These are phyloP conservation scores for Solanum commersonii DNA, from an alignment of 257 asterid genomes.

Conservation along the genomic window DNA sequence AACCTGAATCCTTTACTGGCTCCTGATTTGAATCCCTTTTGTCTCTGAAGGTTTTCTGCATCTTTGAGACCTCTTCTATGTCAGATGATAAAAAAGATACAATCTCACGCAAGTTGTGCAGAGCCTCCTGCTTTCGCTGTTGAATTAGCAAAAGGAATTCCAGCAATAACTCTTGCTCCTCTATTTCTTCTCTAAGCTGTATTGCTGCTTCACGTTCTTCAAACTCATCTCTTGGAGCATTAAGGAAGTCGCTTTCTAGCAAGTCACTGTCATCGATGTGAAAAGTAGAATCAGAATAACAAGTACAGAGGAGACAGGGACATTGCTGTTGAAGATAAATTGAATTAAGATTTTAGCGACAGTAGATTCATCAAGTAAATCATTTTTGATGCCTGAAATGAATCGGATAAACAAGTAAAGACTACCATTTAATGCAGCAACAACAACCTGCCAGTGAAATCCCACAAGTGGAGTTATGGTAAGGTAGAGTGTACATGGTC, in stretches of 20 bases:
- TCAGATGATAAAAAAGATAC: conserved; percentile 66
- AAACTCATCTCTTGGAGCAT: conserved; percentile 60
- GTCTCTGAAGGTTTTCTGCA: conserved; percentile 37
- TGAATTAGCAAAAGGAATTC: conserved; percentile 69
- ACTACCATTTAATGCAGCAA: neutral
- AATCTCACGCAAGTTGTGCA: conserved; percentile 50
- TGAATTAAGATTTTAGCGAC: neutral
- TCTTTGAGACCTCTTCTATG: conserved; percentile 61
- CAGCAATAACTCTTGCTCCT: conserved; percentile 78
- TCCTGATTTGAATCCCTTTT: conserved; percentile 41
- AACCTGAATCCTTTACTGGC: conserved; percentile 20
- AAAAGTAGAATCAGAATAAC: conserved; percentile 4
- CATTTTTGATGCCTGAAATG: neutral
- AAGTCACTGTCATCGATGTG: conserved; percentile 44
- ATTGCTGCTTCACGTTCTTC: conserved; percentile 82
- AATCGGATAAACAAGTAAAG: neutral
- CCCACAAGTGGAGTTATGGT: neutral
- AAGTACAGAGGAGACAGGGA: neutral
- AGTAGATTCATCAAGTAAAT: neutral
- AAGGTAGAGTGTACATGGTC: neutral
- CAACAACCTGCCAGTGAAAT: neutral
- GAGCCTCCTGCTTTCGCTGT: conserved; percentile 70
- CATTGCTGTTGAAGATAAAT: neutral
- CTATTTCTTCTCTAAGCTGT: conserved; percentile 71
- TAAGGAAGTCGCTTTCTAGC: conserved; percentile 84